A percentile compares a stretch with the other conserved stretches of the same genome.
Conservation (phyloP, 257 asterid genomes). For the Thymus quinquecostatus region DNA sequence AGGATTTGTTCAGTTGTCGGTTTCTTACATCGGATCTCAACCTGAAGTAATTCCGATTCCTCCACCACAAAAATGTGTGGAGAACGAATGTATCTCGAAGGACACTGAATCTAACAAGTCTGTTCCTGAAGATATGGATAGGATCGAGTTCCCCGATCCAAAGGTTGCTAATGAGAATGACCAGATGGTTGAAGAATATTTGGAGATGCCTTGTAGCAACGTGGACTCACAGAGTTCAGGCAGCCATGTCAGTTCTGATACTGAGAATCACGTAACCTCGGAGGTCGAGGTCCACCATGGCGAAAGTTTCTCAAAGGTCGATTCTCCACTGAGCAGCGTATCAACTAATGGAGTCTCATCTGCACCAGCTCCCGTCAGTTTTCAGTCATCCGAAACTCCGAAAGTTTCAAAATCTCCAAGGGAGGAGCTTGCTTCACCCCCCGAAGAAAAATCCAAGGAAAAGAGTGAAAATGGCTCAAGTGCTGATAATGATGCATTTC, state of each 20-base stretch:
- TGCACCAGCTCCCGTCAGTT: constrained; percentile 51
- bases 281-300: constrained; percentile 46
- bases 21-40: constrained; percentile 60
- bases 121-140: constrained; percentile 54
- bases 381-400: constrained; percentile 57
- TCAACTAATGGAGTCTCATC: constrained; percentile 55
- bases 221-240: constrained; percentile 62
- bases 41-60: constrained; percentile 81
- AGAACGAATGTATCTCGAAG: constrained; percentile 33
- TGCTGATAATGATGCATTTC: constrained; percentile 41
- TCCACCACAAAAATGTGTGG: constrained; percentile 43
- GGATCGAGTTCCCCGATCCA: constrained; percentile 95
- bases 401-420: constrained; percentile 47
- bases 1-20: constrained; percentile 83
- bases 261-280: constrained; percentile 55
- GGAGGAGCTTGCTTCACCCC: constrained; percentile 48
- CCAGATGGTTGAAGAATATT: constrained; percentile 85
- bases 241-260: constrained; percentile 59
- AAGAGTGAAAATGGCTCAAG: constrained; percentile 40
- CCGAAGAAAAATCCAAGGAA: constrained; percentile 47
- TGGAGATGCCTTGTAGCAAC: constrained; percentile 61
- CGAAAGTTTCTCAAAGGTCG: constrained; percentile 52
- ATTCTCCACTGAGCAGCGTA: constrained; percentile 69
- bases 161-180: constrained; percentile 72
- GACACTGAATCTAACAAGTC: constrained; percentile 46